phyloP scores from a whole-genome alignment of 106 monocot genomes.

The Ottelia alismoides region DNA sequence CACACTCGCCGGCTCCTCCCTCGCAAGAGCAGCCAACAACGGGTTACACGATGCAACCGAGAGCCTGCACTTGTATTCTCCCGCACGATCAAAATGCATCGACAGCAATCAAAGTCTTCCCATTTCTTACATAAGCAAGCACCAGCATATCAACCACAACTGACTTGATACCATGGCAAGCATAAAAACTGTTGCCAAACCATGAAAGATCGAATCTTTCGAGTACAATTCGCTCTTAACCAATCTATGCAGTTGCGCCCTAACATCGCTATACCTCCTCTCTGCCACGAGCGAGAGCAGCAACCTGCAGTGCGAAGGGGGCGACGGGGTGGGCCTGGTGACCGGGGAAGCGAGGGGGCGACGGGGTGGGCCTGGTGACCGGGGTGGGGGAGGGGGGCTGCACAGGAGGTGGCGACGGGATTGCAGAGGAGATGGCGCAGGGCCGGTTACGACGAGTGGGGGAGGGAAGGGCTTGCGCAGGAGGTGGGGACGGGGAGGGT shows the following conservation, averaged over 20 bases:
- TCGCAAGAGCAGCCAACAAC: slow-evolving; percentile 35
- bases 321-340: slow-evolving; percentile 7
- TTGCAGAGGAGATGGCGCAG: no score
- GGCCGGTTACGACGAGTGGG: no score
- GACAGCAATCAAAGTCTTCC: slow-evolving; percentile 14
- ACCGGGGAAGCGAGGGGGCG: slow-evolving; percentile 20
- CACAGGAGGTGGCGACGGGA: slow-evolving; percentile 7
- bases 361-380: not conserved
- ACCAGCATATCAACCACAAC: slow-evolving; percentile 68
- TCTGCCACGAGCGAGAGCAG: slow-evolving; percentile 27
- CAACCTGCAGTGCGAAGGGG: slow-evolving; percentile 25
- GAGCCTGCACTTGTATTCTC: slow-evolving; percentile 34
- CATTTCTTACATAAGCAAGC: slow-evolving; percentile 30
- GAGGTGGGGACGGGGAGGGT: no score
- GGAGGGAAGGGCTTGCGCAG: no score
- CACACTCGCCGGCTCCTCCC: slow-evolving; percentile 11
- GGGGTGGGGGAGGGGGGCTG: slow-evolving; percentile 10
- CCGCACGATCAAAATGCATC: slow-evolving; percentile 46
- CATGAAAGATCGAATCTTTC: slow-evolving; percentile 30
- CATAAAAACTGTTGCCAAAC: slow-evolving; percentile 12
- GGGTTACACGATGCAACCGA: slow-evolving; percentile 55
- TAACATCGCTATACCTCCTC: slow-evolving; percentile 13
- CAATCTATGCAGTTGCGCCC: slow-evolving; percentile 16
- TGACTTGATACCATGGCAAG: slow-evolving; percentile 17
- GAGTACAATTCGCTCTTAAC: slow-evolving; percentile 16